Base-by-base conservation (phyloP, 768 basidiomycete genomes). In the Amanita molliuscula region DNA sequence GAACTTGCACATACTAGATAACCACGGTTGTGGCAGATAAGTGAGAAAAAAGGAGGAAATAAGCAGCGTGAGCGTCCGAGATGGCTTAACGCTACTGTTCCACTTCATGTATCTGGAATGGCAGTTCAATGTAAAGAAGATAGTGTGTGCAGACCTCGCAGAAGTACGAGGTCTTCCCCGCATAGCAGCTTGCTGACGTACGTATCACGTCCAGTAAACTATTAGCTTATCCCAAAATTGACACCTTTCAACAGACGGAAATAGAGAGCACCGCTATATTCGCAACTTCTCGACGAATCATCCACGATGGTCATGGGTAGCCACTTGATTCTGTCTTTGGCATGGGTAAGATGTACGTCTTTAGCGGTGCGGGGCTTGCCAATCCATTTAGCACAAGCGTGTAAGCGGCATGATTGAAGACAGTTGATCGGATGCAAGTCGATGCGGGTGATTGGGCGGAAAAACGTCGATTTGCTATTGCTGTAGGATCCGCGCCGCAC, bases 111-210 rank as follows among this genome's bases (percentile, higher is more conserved):
- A 58, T 33, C 58, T 54, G 13, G 54, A 54, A 38, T 47, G 52
- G 21, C 58, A 59, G 18, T 57, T 57, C 6, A 55, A 54, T 15
- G 48, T 61, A 18, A 49, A n/a, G n/a, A 47, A 37, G 6, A 29
- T 54, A 10, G n/a, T n/a, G n/a, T n/a, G n/a, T n/a, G n/a, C n/a
- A n/a, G n/a, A n/a, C n/a, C n/a, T n/a, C n/a, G n/a, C n/a, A n/a
- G n/a, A n/a, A 37, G 55, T 58, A 56, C 37, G 40, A 58, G 43
- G 52, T 59, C 11, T 59, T 35, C 47, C 44, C 54, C 31, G 54
- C 59, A 53, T 59, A 48, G 55, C 55, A 13, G 53, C 57, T 6
- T 58, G 55, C 36, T 61, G 57, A 47, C 44, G 57, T 60, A 23
- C 18, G 41, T 53, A 40, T 29, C 28, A 35, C 25, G 20, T 23